Base-by-base conservation (phyloP, 2,329 filamentous ascomycete species). In the Colletotrichum sojae region DNA sequence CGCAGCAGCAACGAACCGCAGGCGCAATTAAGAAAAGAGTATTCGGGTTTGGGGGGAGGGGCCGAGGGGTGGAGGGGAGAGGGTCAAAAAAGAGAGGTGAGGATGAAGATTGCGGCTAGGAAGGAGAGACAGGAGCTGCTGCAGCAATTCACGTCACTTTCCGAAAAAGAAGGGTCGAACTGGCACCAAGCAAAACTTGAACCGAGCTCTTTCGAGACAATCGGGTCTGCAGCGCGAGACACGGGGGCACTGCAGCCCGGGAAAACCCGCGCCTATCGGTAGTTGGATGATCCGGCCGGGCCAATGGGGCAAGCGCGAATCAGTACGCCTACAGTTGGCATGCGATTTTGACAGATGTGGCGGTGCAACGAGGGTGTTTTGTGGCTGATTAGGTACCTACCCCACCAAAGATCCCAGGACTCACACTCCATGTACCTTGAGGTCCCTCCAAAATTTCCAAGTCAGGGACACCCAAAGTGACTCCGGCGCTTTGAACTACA, bases 171-270 rank as follows among this genome's bases (percentile, higher is more conserved):
- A 69, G 62, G 67, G 67, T 69, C 67, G 63, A 59, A 56, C 54
- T 56, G 55, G 51, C 52, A 48, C 63, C 63, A 66, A 69, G 67
- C 67, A 70, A 68, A 70, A 70, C 67, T 68, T 70, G 67, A 70
- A 68, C 67, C 67, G 64, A 70, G 67, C 67, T 70, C 67, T 61
- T 58, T 69, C 63, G 67, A 70, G 67, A 70, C 67, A 70, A 60
- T 36, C 62, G 67, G 67, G 63, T 70, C 67, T 70, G 67, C 64
- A 70, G 63, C 67, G 62, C 55, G 51, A 69, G 66, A 62, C 63
- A 70, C 67, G 63, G 67, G 67, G 62, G 46, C 39, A 40, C 58
- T 60, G 46, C 48, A 57, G 67, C 57, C 70, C 70, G 70, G 70
- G 70, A 72, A 72, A 72, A 72, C 70, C 70, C 70, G 70, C 61